Evolutionary conservation across 495 filamentous ascomycete species (phyloP), one percentile per base, ranked within the genome.

Genomic region (Penicillium argentinense): DNA sequence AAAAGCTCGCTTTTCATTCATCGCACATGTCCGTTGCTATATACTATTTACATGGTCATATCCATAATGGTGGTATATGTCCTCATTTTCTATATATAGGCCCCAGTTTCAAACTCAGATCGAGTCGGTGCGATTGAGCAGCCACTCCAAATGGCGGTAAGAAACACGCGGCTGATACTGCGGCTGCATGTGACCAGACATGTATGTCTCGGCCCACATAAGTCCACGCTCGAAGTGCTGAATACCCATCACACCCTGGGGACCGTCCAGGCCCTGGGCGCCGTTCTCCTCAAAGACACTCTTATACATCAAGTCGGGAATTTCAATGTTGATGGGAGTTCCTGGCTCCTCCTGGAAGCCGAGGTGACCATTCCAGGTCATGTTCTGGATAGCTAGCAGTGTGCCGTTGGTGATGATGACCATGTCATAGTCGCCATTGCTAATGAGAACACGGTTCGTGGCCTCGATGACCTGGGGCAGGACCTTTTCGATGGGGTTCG

Each of bases 121-220:
- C 48, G 49, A 57, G 23, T 48, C 50, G n/a, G 83, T 80, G 13
- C 82, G 70, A 0, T 83, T 83, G 18, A 89, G 61, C 61, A 89
- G 50, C 62, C 79, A 86, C 64, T 88, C 82, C 19, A 93, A 49
- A 44, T 90, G 83, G 3, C 87, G 68, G 56, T 86, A 93, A 3
- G 80, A 69, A 8, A 75, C 79, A 4, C 73, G 66, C 3, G 86
- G 85, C 52, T 83, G 79, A 53, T 80, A 87, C 60, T 83, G 72
- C 2, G 87, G 85, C 39, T 83, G 67, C 81, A 85, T 86, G 39
- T 74, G 87, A 1, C 86, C 87, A 7, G 76, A 66, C 45, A 80
- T 67, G 36, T 74, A 75, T 7, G 85, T 74, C 51, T 77, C 72
- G 8, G 79, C 77, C 59, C 74, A 91, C 45, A 87, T 90, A 29